Conservation (phyloP, 495 filamentous ascomycete genomes). For the Sordaria brevicollis region DNA sequence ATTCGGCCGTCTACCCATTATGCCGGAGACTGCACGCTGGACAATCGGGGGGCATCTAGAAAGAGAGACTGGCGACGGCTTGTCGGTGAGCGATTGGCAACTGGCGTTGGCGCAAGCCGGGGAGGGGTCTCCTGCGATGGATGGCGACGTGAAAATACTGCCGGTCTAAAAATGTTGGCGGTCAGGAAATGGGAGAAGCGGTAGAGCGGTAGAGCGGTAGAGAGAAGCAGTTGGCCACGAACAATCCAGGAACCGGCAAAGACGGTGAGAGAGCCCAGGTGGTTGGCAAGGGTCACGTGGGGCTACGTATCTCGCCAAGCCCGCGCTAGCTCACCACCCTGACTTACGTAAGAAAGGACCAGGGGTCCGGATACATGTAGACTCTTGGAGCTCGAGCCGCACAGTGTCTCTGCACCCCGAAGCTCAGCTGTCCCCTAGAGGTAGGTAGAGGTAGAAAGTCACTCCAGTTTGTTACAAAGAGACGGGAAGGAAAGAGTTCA, state of each 20-base stretch:
- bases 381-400: neutral
- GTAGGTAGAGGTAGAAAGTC: no score
- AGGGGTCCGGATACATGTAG: neutral
- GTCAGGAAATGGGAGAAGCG: constrained; percentile 9
- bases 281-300: constrained; percentile 2
- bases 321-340: neutral
- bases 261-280: neutral
- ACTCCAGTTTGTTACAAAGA: neutral
- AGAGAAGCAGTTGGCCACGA: neutral
- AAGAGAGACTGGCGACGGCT: neutral
- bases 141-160: constrained; percentile 18
- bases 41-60: constrained; percentile 9
- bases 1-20: constrained; percentile 76
- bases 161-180: constrained; percentile 21
- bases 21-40: constrained; percentile 6
- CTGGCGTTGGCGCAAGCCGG: neutral
- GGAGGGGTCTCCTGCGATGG: constrained; percentile 11
- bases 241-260: neutral
- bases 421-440: neutral
- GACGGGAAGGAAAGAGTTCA: neutral
- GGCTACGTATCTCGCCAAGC: neutral
- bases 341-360: neutral
- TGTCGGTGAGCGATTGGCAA: constrained; percentile 4
- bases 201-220: neutral
- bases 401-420: neutral